Evolutionary conservation across 2,329 filamentous ascomycete species (phyloP), one percentile per base, ranked within the genome.

Genomic region (Epichloe uncinata): DNA sequence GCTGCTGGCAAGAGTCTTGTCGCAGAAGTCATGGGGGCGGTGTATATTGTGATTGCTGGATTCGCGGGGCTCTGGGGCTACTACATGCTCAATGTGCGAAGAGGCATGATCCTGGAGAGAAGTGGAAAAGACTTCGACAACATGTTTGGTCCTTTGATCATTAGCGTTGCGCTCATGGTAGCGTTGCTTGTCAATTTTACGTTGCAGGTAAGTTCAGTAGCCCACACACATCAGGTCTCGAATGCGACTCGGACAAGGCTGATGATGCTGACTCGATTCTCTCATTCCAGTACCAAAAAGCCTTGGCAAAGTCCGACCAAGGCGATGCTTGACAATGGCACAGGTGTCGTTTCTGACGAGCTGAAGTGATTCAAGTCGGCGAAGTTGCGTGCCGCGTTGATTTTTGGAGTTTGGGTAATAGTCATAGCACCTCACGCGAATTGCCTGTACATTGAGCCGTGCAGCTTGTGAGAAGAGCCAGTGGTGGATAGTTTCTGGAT

Each of bases 71-170:
- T 73, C 2, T 98, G 93, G 93, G 93, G 93, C 2, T 95, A 88
- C 66, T 78, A 73, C 52, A 86, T 95, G 72, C 85, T 94, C 61
- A 81, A 84, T 60, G 79, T 77, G 62, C 76, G 93, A 35, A 77
- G 84, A 52, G 76, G 72, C 49, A 81, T 97, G 75, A 98, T 98
- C 61, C 66, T 84, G 38, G 80, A 87, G 65, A 74, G 93, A 55
- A 95, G 88, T 61, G 89, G 88, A 9, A 91, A 85, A 66, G 90
- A 97, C 59, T 94, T 98, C 66, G 91, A 98, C 66, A 93, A 89
- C 59, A 72, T 91, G 60, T 67, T 87, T 52, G 93, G 93, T 0
- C 93, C 93, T 1, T 68, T 96, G 50, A 75, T 94, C 8, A 83
- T 97, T 42, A 93, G 87, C 60, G 67, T 84, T 37, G 86, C 89